phyloP scores from a whole-genome alignment of 352 stramenopile genomes.

The Aphanomyces cochlioides region DNA sequence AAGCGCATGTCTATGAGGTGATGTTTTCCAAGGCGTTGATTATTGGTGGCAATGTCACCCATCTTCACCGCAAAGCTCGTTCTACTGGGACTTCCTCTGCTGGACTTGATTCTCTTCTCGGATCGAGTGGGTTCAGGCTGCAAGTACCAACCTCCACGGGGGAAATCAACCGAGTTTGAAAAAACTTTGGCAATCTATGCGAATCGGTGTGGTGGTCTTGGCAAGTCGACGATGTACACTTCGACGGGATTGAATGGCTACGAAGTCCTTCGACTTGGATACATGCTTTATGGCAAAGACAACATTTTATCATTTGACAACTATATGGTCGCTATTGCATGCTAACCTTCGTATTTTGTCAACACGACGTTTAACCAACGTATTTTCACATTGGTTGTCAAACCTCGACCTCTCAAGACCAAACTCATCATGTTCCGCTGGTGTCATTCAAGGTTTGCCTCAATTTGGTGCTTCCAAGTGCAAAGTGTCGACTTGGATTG shows the following conservation, averaged over 20 bases:
- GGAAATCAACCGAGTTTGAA: neutral
- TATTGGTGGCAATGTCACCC: neutral
- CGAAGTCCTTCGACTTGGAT: neutral
- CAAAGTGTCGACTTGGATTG: too few species aligned
- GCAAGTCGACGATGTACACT: neutral
- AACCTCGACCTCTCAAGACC: neutral
- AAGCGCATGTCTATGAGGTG: neutral
- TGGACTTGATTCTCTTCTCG: conserved; percentile 2
- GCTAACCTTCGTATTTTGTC: neutral
- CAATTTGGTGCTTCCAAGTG: too few species aligned
- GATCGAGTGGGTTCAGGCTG: neutral
- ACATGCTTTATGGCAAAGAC: neutral
- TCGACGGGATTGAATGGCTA: neutral
- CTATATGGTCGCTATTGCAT: neutral
- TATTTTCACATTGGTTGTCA: neutral
- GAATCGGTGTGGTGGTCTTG: neutral
- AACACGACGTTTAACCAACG: neutral
- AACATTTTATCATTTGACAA: neutral
- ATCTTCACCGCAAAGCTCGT: neutral
- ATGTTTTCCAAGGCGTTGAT: neutral
- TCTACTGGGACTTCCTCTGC: neutral
- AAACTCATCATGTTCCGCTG: neutral
- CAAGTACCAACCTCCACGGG: neutral
- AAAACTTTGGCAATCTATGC: neutral
- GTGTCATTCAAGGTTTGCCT: neutral